Evolutionary conservation across 1,139 yeast genomes (phyloP).

Genomic region (Zygoascus meyerae): DNA sequence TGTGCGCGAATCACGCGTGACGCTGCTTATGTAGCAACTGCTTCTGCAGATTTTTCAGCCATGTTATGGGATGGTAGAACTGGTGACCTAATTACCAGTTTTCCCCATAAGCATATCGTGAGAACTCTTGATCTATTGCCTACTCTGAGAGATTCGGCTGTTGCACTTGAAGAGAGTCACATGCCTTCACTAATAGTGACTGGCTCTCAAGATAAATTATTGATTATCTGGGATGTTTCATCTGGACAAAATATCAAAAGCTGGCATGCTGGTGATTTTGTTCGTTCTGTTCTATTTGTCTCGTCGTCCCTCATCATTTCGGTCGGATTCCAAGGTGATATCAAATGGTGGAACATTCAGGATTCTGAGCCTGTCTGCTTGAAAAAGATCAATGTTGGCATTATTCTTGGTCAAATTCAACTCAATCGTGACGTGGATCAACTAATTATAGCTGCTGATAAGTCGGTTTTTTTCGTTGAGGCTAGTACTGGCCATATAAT

Average conservation of each 20-base stretch:
- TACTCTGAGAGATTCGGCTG: not conserved
- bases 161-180: not conserved
- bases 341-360: slow-evolving; percentile 31
- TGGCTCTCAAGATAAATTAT: slow-evolving; percentile 26
- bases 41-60: slow-evolving; percentile 36
- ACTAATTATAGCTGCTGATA: slow-evolving; percentile 23
- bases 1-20: slow-evolving; percentile 31
- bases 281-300: slow-evolving; percentile 11
- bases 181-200: slow-evolving; percentile 20
- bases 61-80: slow-evolving; percentile 33
- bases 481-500: slow-evolving; percentile 21
- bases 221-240: slow-evolving; percentile 24
- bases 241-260: slow-evolving; percentile 9
- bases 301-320: slow-evolving; percentile 20
- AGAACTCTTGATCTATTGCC: slow-evolving; percentile 17
- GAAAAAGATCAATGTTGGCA: slow-evolving; percentile 21
- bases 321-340: slow-evolving; percentile 26
- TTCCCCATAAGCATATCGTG: slow-evolving; percentile 34
- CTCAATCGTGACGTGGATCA: slow-evolving; percentile 17
- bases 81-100: slow-evolving; percentile 25
- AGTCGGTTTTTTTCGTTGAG: slow-evolving; percentile 25
- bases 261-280: slow-evolving; percentile 22
- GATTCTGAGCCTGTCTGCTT: slow-evolving; percentile 12
- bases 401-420: slow-evolving; percentile 30
- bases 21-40: slow-evolving; percentile 30